Evolutionary conservation across 352 stramenopile species (phyloP).

Genomic region (Pseudoperonospora humuli): DNA sequence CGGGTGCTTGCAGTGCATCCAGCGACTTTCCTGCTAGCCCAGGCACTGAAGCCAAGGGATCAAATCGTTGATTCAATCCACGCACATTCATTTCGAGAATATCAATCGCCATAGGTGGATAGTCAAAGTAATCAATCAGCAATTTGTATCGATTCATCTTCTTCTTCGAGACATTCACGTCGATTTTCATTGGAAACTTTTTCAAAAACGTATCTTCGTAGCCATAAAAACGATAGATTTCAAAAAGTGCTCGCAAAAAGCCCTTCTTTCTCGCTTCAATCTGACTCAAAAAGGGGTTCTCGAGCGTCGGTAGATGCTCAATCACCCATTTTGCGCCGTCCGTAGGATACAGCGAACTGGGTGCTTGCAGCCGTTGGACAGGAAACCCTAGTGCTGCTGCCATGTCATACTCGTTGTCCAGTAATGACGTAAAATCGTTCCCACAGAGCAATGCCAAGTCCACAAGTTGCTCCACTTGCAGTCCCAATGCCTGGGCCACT

Average conservation of each 20-base stretch:
- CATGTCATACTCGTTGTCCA: slow-evolving; percentile 62
- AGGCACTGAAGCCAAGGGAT: slow-evolving; percentile 28
- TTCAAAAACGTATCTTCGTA: slow-evolving; percentile 34
- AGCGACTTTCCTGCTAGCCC: slow-evolving; percentile 28
- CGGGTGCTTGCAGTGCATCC: slow-evolving; percentile 28
- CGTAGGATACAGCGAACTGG: slow-evolving; percentile 34
- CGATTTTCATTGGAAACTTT: slow-evolving; percentile 37
- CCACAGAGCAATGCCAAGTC: slow-evolving; percentile 80
- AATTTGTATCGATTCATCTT: slow-evolving; percentile 52
- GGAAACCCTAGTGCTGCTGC: slow-evolving; percentile 45
- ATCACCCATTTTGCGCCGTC: slow-evolving; percentile 50
- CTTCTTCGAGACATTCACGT: slow-evolving; percentile 20
- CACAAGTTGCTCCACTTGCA: slow-evolving; percentile 64
- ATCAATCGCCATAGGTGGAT: slow-evolving; percentile 53
- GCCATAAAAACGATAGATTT: slow-evolving; percentile 80
- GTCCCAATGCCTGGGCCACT: slow-evolving; percentile 48
- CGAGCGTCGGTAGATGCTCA: slow-evolving; percentile 42
- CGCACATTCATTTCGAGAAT: slow-evolving; percentile 41
- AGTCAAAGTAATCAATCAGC: slow-evolving; percentile 52
- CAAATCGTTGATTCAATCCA: slow-evolving; percentile 51
- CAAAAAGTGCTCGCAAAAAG: slow-evolving; percentile 47
- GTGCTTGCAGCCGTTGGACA: slow-evolving; percentile 27
- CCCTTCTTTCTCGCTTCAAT: slow-evolving; percentile 36
- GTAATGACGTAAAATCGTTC: slow-evolving; percentile 79
- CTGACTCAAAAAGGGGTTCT: slow-evolving; percentile 43